A percentile compares a stretch with the other conserved stretches of the same genome.
phyloP scores from a whole-genome alignment of 2,329 filamentous ascomycete genomes.

The Drechmeria coniospora region DNA sequence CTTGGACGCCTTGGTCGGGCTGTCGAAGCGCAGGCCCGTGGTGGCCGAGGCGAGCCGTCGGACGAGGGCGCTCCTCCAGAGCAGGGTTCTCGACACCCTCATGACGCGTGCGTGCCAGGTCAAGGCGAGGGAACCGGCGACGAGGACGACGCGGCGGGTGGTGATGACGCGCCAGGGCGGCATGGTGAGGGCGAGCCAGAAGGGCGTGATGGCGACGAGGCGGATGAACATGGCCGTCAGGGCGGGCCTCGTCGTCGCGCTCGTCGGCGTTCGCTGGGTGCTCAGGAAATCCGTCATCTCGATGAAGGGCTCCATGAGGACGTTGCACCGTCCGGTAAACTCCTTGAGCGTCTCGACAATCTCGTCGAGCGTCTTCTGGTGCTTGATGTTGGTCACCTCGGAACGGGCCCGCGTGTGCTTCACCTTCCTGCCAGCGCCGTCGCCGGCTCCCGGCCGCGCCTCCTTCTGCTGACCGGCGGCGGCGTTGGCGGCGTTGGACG shows the following conservation, averaged over 20 bases:
- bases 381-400: slow-evolving; percentile 51
- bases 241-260: slow-evolving; percentile 78
- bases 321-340: slow-evolving; percentile 83
- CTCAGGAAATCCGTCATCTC: slow-evolving; percentile 86
- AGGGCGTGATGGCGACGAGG: slow-evolving; percentile 71
- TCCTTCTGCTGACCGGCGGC: slow-evolving; percentile 10
- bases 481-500: slow-evolving; percentile 7
- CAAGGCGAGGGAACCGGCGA: slow-evolving; percentile 69
- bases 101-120: slow-evolving; percentile 88
- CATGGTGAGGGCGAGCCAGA: slow-evolving; percentile 74
- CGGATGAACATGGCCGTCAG: slow-evolving; percentile 81
- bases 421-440: slow-evolving; percentile 9
- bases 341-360: slow-evolving; percentile 88
- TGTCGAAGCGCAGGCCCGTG: slow-evolving; percentile 65
- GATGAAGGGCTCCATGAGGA: slow-evolving; percentile 76
- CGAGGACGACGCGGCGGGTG: slow-evolving; percentile 67
- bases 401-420: slow-evolving; percentile 30
- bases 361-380: slow-evolving; percentile 91
- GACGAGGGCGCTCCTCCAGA: slow-evolving; percentile 75
- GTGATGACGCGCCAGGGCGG: slow-evolving; percentile 77
- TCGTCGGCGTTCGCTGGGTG: slow-evolving; percentile 78
- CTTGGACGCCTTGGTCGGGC: slow-evolving; percentile 20
- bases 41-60: slow-evolving; percentile 54
- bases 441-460: slow-evolving; percentile 9
- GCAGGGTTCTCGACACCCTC: slow-evolving; percentile 66